These are phyloP conservation scores for Marchantia polymorpha DNA, from an alignment of 225 moss, liverwort and hornwort species.

Conservation along the genomic window DNA sequence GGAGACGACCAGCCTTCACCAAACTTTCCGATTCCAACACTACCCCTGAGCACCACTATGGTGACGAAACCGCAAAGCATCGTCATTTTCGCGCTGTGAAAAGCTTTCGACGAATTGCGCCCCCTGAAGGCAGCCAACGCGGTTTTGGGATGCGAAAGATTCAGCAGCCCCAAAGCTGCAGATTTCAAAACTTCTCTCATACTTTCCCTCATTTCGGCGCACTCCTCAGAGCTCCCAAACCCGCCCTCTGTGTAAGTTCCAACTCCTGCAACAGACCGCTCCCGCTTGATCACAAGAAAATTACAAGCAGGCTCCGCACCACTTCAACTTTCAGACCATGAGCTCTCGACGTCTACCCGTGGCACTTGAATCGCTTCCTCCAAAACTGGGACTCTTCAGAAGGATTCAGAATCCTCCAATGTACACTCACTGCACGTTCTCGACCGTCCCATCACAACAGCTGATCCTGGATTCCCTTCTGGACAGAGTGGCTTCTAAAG, in stretches of 20 bases:
- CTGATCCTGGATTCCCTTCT: neutral
- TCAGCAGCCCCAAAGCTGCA: slow-evolving; percentile 17
- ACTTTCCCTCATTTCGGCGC: slow-evolving; percentile 7
- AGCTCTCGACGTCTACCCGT: neutral
- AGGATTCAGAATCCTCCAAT: neutral
- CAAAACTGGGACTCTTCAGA: neutral
- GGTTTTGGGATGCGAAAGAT: slow-evolving; percentile 19
- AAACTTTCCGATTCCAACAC: slow-evolving; percentile 46
- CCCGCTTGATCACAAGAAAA: neutral
- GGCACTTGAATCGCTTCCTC: neutral
- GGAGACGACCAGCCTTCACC: neutral
- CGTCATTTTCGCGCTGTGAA: slow-evolving; percentile 59
- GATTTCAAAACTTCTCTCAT: slow-evolving; percentile 23
- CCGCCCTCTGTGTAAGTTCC: neutral
- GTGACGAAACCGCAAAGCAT: slow-evolving; percentile 66
- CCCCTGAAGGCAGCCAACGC: slow-evolving; percentile 57
- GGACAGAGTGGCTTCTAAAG: neutral
- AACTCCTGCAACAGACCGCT: neutral
- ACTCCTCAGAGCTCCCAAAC: neutral
- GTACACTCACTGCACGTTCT: neutral
- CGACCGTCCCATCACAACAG: neutral
- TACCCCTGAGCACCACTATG: slow-evolving; percentile 58
- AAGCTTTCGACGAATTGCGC: slow-evolving; percentile 52
- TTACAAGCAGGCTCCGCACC: neutral
- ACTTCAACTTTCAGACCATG: neutral